These are phyloP conservation scores for Dendrothele bispora DNA, from an alignment of 768 basidiomycete species.

Conservation along the genomic window DNA sequence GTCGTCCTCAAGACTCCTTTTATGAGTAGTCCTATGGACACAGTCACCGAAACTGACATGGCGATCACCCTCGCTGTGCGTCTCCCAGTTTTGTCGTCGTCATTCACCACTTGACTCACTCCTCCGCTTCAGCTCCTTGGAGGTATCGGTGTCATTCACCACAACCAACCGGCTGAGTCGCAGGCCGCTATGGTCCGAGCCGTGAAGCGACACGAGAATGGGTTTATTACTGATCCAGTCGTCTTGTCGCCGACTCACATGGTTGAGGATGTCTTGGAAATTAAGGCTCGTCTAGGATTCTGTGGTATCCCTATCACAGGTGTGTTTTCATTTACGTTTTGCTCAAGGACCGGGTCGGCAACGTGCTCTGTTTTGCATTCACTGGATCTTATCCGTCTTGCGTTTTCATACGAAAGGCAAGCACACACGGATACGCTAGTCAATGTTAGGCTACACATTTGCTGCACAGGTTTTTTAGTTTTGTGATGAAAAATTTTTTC, in stretches of 20 bases:
- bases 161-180: slow-evolving; percentile 81
- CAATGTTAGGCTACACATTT: no score
- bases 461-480: no score
- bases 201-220: slow-evolving; percentile 98
- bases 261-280: slow-evolving; percentile 89
- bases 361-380: background rate
- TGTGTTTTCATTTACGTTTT: slow-evolving; percentile 41
- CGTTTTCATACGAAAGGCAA: no score
- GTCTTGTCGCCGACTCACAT: slow-evolving; percentile 76
- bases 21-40: slow-evolving; percentile 99
- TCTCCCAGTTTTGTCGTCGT: slow-evolving; percentile 14
- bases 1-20: slow-evolving; percentile 93
- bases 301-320: slow-evolving; percentile 98
- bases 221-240: slow-evolving; percentile 95
- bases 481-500: slow-evolving; percentile 48
- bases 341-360: no score
- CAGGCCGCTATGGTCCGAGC: slow-evolving; percentile 98
- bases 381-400: background rate
- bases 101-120: slow-evolving; percentile 9
- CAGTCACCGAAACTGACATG: slow-evolving; percentile 95
- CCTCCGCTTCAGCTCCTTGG: slow-evolving; percentile 66
- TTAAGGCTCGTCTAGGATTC: slow-evolving; percentile 91
- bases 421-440: no score
- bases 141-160: slow-evolving; percentile 97
- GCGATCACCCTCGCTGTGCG: slow-evolving; percentile 90